Base-by-base conservation (phyloP, 352 stramenopile genomes). In the Phytopythium montanum region DNA sequence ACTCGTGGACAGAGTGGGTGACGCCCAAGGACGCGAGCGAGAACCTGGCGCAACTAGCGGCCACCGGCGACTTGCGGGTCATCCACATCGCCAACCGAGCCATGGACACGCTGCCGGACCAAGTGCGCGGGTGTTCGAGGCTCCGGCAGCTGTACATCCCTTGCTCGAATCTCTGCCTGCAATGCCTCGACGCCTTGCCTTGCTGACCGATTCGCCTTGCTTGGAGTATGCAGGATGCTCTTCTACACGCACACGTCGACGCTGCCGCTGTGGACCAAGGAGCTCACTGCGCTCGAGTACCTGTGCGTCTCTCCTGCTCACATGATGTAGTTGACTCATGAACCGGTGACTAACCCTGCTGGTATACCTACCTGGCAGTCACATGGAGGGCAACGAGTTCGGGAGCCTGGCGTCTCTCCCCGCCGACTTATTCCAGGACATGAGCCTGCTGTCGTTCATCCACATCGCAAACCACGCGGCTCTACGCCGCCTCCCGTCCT, bases 61-160 rank as follows among this genome's bases (percentile, higher is more conserved):
- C 52, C 5, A 66, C 29, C 5, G 75, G 70, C 2, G 54, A 71
- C 39, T 59, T 81, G 3, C 61, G 69, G 28, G 69, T 64, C 6
- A 28, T 84, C 5, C 58, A 74, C 19, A 16, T 84, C 21, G 68
- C 65, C 4, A 81, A 79, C 48, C 67, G 68, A 4, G 64, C 62
- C 7, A 38, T 84, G 7, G 33, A 58, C 23, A 48, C 38, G 1
- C n/a, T 82, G 3, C 75, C 75, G 0, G 60, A 72, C 0, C 60
- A 73, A 38, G 50, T 81, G 3, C 60, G 59, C 0, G 31, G 26
- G 2, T 85, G 75, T 51, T 70, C 56, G 4, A 28, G 62, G 1
- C 59, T 85, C 28, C 56, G 55, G 21, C 60, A 75, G 5, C 28
- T 81, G 73, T 82, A 62, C n/a, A 67, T 61, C 2, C 25, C 29